These are phyloP conservation scores for Elsinoe fawcettii DNA, from an alignment of 2,329 filamentous ascomycete genomes.

Conservation along the genomic window DNA sequence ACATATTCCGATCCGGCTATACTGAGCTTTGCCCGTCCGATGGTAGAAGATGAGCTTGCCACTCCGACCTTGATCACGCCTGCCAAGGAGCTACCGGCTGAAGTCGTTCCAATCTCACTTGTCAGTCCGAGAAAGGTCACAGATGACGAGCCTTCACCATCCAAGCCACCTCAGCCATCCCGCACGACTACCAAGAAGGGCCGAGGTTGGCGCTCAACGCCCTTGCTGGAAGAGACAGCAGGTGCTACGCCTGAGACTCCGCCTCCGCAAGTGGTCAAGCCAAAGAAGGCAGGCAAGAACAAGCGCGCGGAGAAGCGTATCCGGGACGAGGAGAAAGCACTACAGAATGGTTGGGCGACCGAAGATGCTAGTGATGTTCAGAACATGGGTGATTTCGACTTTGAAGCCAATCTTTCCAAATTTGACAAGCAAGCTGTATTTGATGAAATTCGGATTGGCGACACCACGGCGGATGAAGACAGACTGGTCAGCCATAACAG, in stretches of 20 bases:
- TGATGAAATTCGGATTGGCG: slow-evolving; percentile 81
- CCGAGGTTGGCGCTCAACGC: slow-evolving; percentile 62
- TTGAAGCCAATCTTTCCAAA: slow-evolving; percentile 78
- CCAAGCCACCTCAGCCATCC: slow-evolving; percentile 20
- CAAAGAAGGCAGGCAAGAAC: slow-evolving; percentile 29
- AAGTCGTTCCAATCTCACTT: slow-evolving; percentile 14
- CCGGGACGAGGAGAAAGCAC: slow-evolving; percentile 41
- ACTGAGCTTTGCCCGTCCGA: slow-evolving; percentile 52
- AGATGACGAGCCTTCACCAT: slow-evolving; percentile 24
- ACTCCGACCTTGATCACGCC: slow-evolving; percentile 18
- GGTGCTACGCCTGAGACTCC: slow-evolving; percentile 30
- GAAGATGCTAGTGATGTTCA: slow-evolving; percentile 93
- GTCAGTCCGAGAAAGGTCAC: slow-evolving; percentile 16
- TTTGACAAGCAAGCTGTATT: slow-evolving; percentile 93
- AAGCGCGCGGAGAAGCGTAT: slow-evolving; percentile 40
- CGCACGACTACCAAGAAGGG: slow-evolving; percentile 36
- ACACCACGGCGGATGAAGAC: slow-evolving; percentile 79
- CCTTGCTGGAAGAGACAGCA: slow-evolving; percentile 54
- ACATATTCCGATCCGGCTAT: slow-evolving; percentile 75
- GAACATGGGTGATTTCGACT: slow-evolving; percentile 91
- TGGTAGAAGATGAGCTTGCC: slow-evolving; percentile 21
- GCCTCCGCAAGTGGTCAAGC: slow-evolving; percentile 20
- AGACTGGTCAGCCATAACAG: slow-evolving; percentile 88
- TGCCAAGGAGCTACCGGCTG: slow-evolving; percentile 13
- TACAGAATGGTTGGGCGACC: slow-evolving; percentile 81